phyloP scores from a whole-genome alignment of 1,139 yeast genomes.

The Saccharomyces hybrid region DNA sequence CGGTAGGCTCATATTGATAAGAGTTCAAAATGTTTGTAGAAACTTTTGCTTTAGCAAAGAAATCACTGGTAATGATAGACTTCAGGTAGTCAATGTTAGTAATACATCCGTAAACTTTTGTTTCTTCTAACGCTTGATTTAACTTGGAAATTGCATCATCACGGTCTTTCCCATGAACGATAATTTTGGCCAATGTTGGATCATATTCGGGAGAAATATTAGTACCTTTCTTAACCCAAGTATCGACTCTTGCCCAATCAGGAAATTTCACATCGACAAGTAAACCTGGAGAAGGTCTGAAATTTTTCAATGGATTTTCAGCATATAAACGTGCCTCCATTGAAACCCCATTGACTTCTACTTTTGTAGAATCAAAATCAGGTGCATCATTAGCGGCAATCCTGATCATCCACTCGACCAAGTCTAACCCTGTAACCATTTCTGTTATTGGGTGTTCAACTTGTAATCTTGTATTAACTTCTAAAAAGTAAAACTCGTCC shows the following conservation, averaged over 20 bases:
- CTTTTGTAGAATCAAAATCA: constrained; percentile 48
- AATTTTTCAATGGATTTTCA: constrained; percentile 91
- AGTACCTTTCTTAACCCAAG: constrained; percentile 92
- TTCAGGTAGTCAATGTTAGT: constrained; percentile 87
- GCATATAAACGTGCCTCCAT: constrained; percentile 97
- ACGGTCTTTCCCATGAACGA: constrained; percentile 87
- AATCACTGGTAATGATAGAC: constrained; percentile 70
- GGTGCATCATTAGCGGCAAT: constrained; percentile 90
- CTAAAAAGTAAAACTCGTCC: constrained; percentile 88
- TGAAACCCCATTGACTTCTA: constrained; percentile 71
- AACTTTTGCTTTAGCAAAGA: constrained; percentile 78
- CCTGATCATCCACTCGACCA: constrained; percentile 93
- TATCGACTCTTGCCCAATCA: constrained; percentile 82
- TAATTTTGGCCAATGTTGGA: constrained; percentile 92
- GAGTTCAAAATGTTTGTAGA: constrained; percentile 82
- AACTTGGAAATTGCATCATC: constrained; percentile 72
- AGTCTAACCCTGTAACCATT: constrained; percentile 85
- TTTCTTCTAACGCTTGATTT: constrained; percentile 75
- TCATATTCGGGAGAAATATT: constrained; percentile 87
- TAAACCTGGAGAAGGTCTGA: constrained; percentile 95
- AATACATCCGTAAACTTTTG: constrained; percentile 79
- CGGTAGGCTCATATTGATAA: constrained; percentile 72
- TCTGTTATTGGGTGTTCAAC: constrained; percentile 98
- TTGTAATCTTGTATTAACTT: constrained; percentile 93
- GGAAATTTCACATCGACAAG: constrained; percentile 82